Evolutionary conservation across 2,329 filamentous ascomycete species (phyloP).

Genomic region (Parascedosporium putredinis): DNA sequence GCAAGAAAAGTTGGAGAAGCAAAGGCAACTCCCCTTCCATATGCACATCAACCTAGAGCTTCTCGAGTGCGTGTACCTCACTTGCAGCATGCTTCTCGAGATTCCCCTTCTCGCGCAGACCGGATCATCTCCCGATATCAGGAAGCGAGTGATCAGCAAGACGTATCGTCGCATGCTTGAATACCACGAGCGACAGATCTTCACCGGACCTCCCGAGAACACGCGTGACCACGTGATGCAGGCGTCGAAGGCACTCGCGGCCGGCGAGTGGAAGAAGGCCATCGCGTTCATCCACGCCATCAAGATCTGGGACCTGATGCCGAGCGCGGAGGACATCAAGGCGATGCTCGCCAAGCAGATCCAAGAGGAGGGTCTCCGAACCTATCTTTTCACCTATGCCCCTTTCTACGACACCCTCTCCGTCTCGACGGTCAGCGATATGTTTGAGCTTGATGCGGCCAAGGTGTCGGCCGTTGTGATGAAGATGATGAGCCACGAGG

Average conservation of each 20-base stretch:
- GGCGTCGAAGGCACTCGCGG: slow-evolving; percentile 90
- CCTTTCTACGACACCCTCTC: slow-evolving; percentile 97
- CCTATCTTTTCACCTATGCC: slow-evolving; percentile 98
- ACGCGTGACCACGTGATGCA: slow-evolving; percentile 99
- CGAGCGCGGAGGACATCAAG: slow-evolving; percentile 88
- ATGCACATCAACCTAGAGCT: slow-evolving; percentile 99
- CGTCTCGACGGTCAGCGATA: slow-evolving; percentile 70
- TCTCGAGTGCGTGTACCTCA: slow-evolving; percentile 95
- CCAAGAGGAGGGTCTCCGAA: slow-evolving; percentile 94
- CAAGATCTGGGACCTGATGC: slow-evolving; percentile 99
- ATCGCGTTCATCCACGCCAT: slow-evolving; percentile 90
- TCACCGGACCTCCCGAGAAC: slow-evolving; percentile 96
- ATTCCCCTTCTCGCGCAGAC: slow-evolving; percentile 95
- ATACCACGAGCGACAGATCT: slow-evolving; percentile 98
- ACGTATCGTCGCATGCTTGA: slow-evolving; percentile 98
- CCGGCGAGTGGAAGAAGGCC: slow-evolving; percentile 97
- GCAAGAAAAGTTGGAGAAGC: slow-evolving; percentile 93
- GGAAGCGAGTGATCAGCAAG: slow-evolving; percentile 97
- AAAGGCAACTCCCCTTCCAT: slow-evolving; percentile 97
- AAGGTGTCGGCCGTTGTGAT: slow-evolving; percentile 94
- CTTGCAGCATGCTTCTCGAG: slow-evolving; percentile 98
- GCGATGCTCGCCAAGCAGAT: slow-evolving; percentile 95
- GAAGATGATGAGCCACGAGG: slow-evolving; percentile 99
- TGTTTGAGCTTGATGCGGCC: slow-evolving; percentile 88
- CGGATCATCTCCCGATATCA: slow-evolving; percentile 90